Evolutionary conservation across 2,329 filamentous ascomycete species (phyloP).

Genomic region (Emericellopsis atlantica): DNA sequence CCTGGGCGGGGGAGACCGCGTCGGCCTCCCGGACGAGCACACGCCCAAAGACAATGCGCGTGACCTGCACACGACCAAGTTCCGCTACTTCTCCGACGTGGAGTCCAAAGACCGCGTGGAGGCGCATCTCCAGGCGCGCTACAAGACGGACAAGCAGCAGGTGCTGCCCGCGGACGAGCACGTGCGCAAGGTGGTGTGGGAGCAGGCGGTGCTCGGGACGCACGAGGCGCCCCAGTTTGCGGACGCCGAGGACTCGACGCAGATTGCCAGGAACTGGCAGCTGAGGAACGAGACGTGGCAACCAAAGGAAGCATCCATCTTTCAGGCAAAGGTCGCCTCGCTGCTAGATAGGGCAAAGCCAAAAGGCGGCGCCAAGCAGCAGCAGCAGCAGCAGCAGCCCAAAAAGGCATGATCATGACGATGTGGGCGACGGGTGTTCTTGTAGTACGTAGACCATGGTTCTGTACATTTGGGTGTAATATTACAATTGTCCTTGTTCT

Average conservation of each 20-base stretch:
- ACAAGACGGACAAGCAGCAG: slow-evolving; percentile 7
- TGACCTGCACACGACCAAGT: slow-evolving; percentile 13
- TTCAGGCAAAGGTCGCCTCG: slow-evolving; percentile 24
- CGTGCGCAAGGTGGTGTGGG: slow-evolving; percentile 17
- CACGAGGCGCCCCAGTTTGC: slow-evolving; percentile 19
- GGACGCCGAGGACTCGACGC: slow-evolving; percentile 16
- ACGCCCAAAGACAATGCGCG: slow-evolving; percentile 16
- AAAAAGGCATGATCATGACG: slow-evolving; percentile 1
- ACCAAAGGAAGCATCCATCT: slow-evolving; percentile 17
- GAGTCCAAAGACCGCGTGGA: slow-evolving; percentile 16
- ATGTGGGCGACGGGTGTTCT: neutral
- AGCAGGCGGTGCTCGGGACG: slow-evolving; percentile 20
- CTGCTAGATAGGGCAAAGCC: slow-evolving; percentile 11
- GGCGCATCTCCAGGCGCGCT: slow-evolving; percentile 10
- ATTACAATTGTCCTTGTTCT: slow-evolving; percentile 1
- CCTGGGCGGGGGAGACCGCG: slow-evolving; percentile 19
- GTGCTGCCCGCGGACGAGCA: slow-evolving; percentile 20
- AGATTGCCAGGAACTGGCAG: slow-evolving; percentile 21
- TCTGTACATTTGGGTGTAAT: slow-evolving; percentile 5
- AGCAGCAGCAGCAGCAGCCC: slow-evolving; percentile 8
- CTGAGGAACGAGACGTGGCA: slow-evolving; percentile 23
- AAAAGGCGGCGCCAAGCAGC: neutral
- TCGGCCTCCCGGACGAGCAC: slow-evolving; percentile 16
- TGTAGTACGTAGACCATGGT: neutral
- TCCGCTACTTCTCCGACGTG: slow-evolving; percentile 18